phyloP scores from a whole-genome alignment of 768 basidiomycete genomes.

The Piloderma croceum region DNA sequence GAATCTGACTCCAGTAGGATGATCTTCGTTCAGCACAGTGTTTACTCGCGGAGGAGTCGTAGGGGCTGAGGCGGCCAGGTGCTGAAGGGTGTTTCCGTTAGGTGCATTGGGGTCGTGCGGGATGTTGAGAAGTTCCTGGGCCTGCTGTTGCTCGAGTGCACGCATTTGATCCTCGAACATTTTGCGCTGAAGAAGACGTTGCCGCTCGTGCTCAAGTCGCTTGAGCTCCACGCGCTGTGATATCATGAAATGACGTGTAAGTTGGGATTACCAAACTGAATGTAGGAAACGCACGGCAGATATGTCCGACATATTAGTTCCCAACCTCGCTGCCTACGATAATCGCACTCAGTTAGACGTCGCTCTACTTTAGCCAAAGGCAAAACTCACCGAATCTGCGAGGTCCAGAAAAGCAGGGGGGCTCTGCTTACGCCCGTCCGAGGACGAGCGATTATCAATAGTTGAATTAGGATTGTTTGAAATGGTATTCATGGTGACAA shows the following conservation, averaged over 20 bases:
- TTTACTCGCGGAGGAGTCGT: slow-evolving; percentile 83
- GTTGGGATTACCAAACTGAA: slow-evolving; percentile 3
- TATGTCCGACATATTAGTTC: slow-evolving; percentile 82
- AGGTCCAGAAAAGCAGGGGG: slow-evolving; percentile 91
- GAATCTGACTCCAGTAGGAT: slow-evolving; percentile 36
- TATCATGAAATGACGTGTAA: slow-evolving; percentile 5
- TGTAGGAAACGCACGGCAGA: slow-evolving; percentile 58
- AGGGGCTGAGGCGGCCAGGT: slow-evolving; percentile 82
- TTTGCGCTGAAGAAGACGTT: slow-evolving; percentile 79
- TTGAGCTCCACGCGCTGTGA: slow-evolving; percentile 82
- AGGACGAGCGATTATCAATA: slow-evolving; percentile 63
- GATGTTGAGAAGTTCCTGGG: slow-evolving; percentile 73
- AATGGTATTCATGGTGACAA: slow-evolving; percentile 62
- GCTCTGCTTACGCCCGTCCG: slow-evolving; percentile 75
- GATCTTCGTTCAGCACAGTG: slow-evolving; percentile 59
- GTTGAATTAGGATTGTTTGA: slow-evolving; percentile 66
- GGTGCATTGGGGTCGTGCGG: slow-evolving; percentile 53
- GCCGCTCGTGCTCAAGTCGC: slow-evolving; percentile 80
- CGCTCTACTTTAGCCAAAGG: no score
- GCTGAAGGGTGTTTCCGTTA: slow-evolving; percentile 49
- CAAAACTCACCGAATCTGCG: slow-evolving; percentile 86
- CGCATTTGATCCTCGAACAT: slow-evolving; percentile 97
- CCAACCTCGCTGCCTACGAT: slow-evolving; percentile 80
- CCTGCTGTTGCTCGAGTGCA: slow-evolving; percentile 85
- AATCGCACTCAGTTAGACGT: no score